Base-by-base conservation (phyloP, 2,329 filamentous ascomycete genomes). In the Botryotinia narcissicola region DNA sequence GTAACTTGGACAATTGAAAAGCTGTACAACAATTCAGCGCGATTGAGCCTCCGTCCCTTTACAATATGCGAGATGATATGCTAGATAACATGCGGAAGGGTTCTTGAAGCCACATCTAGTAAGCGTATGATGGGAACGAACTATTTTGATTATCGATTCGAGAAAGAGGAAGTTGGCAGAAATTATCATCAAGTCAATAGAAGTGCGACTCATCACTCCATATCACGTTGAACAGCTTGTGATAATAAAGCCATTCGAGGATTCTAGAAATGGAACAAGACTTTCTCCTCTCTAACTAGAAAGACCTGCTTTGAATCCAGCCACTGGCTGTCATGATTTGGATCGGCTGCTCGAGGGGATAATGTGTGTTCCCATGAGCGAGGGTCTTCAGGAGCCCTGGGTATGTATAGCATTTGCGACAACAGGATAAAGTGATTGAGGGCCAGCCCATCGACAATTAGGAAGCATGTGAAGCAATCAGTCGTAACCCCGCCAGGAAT, bases 151-250 rank as follows among this genome's bases (percentile, higher is more conserved):
- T 18, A 29, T 29, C 8, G n/a, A 16, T 54, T 54, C 2, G n/a
- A 54, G 14, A 18, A 16, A 2, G 14, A 29, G 7, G n/a, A 29
- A 5, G n/a, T 54, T 6, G n/a, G 1, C 1, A n/a, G 12, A 51
- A n/a, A 12, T 29, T 3, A 29, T n/a, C 1, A 18, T 54, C n/a
- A 54, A 18, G 12, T 18, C 3, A 29, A 16, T n/a, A n/a, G n/a
- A n/a, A n/a, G n/a, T n/a, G n/a, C n/a, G n/a, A n/a, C n/a, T n/a
- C 0, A 4, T 9, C 1, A 18, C 6, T 29, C 2, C 5, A 8
- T 54, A 18, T 18, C 14, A n/a, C 18, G 14, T 29, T 4, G 14
- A 5, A 16, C 6, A 29, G 51, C n/a, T 54, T 18, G 16, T 14
- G 8, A 18, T 3, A 18, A 18, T 54, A 54, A 29, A 54, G 14